phyloP scores from a whole-genome alignment of 2,329 filamentous ascomycete species.

The Karstenula rhodostoma region DNA sequence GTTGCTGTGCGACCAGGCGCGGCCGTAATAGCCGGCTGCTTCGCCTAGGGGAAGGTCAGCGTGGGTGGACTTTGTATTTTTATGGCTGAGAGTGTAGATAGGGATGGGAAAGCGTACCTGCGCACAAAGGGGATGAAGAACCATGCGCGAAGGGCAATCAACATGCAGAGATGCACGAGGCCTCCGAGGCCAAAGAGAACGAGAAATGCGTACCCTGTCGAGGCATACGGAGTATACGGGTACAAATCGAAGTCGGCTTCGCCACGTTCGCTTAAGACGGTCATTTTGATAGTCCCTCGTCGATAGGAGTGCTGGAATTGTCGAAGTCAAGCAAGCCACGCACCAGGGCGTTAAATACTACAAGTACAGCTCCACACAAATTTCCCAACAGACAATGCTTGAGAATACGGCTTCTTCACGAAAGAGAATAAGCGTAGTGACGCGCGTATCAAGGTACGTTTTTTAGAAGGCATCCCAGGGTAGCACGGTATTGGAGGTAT shows the following conservation, averaged over 20 bases:
- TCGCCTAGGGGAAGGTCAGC: constrained; percentile 19
- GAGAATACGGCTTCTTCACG: constrained; percentile 1
- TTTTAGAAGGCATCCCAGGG: not conserved
- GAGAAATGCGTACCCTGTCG: constrained; percentile 24
- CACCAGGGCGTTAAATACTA: not conserved
- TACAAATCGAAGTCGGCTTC: constrained; percentile 27
- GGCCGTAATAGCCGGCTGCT: constrained; percentile 29
- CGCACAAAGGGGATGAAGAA: constrained; percentile 61
- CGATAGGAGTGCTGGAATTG: not conserved
- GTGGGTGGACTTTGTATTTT: not conserved
- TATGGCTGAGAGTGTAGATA: not conserved
- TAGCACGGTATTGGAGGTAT: not conserved
- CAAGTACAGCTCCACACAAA: not conserved
- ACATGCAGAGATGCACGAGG: constrained; percentile 17
- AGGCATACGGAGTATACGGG: constrained; percentile 25
- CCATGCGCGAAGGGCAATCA: constrained; percentile 43
- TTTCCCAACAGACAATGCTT: not conserved
- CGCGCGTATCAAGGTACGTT: not conserved
- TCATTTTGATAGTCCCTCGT: not conserved
- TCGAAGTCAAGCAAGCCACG: not conserved
- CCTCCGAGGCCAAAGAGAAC: constrained; percentile 24
- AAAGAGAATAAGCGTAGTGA: not conserved
- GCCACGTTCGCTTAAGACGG: constrained; percentile 8
- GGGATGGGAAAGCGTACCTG: constrained; percentile 47
- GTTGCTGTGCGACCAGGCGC: constrained; percentile 23